Evolutionary conservation across 495 filamentous ascomycete genomes (phyloP), one percentile per base, ranked within the genome.

Genomic region (Xylaria venustula): DNA sequence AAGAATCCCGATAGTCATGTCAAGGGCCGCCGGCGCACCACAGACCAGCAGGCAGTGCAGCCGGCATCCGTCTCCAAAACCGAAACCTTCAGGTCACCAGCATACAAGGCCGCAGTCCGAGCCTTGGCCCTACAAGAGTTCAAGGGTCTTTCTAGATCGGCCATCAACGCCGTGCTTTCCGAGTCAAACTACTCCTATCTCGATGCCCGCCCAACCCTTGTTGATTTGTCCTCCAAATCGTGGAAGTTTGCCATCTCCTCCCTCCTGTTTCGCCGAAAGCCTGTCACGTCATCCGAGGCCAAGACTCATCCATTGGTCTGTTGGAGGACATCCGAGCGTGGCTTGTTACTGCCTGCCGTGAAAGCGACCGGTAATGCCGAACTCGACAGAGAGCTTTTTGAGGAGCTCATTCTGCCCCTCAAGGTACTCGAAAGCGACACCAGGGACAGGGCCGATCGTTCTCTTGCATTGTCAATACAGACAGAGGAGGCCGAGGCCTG

Each of bases 171-270:
- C 7, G 92, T 98, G 2, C 80, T 98, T 47, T 93, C 93, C 22
- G 94, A 98, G 71, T 83, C 83, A 65, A 98, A 98, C 70, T 90
- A 89, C 71, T 91, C 87, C 30, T 98, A 98, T 67, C 81, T 85
- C 3, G 83, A 86, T n/a, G 87, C 91, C 3, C 82, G 92, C 32
- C 84, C 85, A 37, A 90, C 84, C 0, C 83, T 98, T 14, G 84
- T 87, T 25, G 82, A 83, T n/a, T 72, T 97, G 2, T 86, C 88
- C 26, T 81, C 84, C 23, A 91, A 87, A 69, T 93, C 90, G 20
- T 98, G 94, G 94, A 84, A 91, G 9, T 91, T 88, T 61, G 88
- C 89, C 22, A 79, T 98, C 58, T 87, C 88, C 51, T 87, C 77
- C 22, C 77, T 97, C 12, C 81, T 96, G 56, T 80, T 87, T 6